phyloP scores from a whole-genome alignment of 2,329 filamentous ascomycete genomes.

The Sporothrix variecibatus region DNA sequence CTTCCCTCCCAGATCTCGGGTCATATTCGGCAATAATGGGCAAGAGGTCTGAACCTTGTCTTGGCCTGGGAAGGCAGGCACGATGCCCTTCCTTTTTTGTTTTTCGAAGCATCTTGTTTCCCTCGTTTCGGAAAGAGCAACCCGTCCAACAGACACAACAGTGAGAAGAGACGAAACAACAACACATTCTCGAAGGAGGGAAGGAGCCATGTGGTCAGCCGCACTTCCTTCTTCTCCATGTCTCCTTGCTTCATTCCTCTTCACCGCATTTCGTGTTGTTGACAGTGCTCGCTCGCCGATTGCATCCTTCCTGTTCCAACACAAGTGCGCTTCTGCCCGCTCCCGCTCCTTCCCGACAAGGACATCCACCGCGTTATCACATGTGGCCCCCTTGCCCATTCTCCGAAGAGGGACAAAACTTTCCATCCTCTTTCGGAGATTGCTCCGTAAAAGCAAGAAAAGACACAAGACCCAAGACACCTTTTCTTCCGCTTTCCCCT shows the following conservation, averaged over 20 bases:
- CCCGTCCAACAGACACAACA: not conserved
- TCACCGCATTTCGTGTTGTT: constrained; percentile 5
- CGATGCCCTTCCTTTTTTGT: not conserved
- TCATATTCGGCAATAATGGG: not conserved
- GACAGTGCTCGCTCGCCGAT: not conserved
- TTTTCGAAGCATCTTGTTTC: not conserved
- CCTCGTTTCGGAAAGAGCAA: constrained; percentile 7
- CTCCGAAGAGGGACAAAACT: not conserved
- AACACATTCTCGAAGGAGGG: not conserved
- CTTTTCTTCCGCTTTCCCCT: not conserved
- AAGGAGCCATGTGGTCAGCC: constrained; percentile 5
- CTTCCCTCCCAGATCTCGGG: not conserved
- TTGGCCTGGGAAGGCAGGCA: not conserved
- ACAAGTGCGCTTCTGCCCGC: not conserved
- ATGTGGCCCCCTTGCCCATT: not conserved
- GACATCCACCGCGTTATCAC: constrained; percentile 3
- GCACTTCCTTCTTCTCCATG: not conserved
- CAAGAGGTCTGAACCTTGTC: not conserved
- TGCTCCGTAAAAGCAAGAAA: not conserved
- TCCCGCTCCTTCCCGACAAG: constrained; percentile 4
- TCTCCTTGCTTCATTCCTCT: not conserved
- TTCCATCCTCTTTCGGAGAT: not conserved
- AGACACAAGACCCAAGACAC: not conserved
- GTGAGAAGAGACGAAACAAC: not conserved
- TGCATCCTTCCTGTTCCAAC: not conserved